Base-by-base conservation (phyloP, 306 rosid genomes). In the Sicyos edulis region DNA sequence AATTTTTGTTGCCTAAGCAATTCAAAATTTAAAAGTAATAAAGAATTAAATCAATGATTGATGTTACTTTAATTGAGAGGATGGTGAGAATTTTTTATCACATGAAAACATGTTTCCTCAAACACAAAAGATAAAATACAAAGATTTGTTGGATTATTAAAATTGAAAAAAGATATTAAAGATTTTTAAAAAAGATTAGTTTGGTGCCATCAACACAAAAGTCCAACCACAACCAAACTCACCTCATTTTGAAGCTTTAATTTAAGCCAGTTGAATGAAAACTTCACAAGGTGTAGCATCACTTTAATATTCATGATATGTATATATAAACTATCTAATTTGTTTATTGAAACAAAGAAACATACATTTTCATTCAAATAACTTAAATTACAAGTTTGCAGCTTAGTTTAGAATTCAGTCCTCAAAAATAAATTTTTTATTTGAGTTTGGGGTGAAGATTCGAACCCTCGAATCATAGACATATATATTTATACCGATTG, bases 71-170 rank as follows among this genome's bases (percentile, higher is more conserved):
- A 24, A 70, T 15, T 32, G 37, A 50, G 26, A 51, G 51, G 17
- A 34, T 29, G 74, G 44, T 71, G 51, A 70, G 59, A 51, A 26
- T 15, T 26, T 32, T 53, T 71, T 32, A 32, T 32, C 62, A 53
- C 34, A 52, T 71, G 74, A 71, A 71, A 71, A 52, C 63, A 71
- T 53, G 74, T 52, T 26, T 71, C 61, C 74, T 53, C 60, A 32
- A 54, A 71, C 52, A 71, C 62, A 50, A 68, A 49, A 68, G 55
- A 68, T 44, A 68, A 8, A 68, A 50, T 32, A 32, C 17, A 15
- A 8, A 53, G 44, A 24, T 51, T 50, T 70, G 54, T 22, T 70
- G 56, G 74, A 70, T 70, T 4, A 51, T 26, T 70, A 52, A 45
- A 71, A 52, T 71, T 53, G 51, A 63, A 71, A 52, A 54, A 57